phyloP scores from a whole-genome alignment of 2,329 filamentous ascomycete genomes.

The Aspergillus fijiensis region DNA sequence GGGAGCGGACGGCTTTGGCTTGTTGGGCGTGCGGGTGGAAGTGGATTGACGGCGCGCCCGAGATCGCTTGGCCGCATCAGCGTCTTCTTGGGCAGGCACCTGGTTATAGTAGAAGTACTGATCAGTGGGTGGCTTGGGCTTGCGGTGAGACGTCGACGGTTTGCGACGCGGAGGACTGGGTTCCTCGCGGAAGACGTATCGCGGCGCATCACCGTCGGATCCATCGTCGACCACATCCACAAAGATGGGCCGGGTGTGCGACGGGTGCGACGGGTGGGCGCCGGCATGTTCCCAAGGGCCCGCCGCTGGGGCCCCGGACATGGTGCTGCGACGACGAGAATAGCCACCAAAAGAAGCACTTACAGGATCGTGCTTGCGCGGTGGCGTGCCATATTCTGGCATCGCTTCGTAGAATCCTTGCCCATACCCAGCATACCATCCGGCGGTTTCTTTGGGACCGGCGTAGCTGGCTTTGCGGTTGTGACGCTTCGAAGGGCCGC shows the following conservation, averaged over 20 bases:
- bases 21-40: constrained; percentile 46
- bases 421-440: constrained; percentile 48
- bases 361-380: constrained; percentile 63
- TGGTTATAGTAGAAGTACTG: constrained; percentile 54
- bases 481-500: constrained; percentile 50
- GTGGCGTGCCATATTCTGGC: constrained; percentile 53
- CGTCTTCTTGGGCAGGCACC: constrained; percentile 58
- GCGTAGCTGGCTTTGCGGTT: constrained; percentile 58
- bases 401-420: constrained; percentile 48
- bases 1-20: constrained; percentile 40
- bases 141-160: constrained; percentile 39
- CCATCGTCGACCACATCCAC: constrained; percentile 58
- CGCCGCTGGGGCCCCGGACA: constrained; percentile 38
- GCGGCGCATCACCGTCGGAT: constrained; percentile 47
- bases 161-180: constrained; percentile 34
- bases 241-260: constrained; percentile 55
- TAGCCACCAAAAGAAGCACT: constrained; percentile 56
- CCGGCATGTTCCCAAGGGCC: constrained; percentile 20
- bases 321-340: constrained; percentile 50
- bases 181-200: constrained; percentile 47
- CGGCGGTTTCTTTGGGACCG: constrained; percentile 42
- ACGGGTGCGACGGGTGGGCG: constrained; percentile 32
- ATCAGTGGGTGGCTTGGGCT: constrained; percentile 49
- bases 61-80: constrained; percentile 47
- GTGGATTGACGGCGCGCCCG: constrained; percentile 57